A percentile compares a stretch with the other conserved stretches of the same genome.
phyloP scores from a whole-genome alignment of 108 stramenopile species.

The Poteriospumella lacustris region DNA sequence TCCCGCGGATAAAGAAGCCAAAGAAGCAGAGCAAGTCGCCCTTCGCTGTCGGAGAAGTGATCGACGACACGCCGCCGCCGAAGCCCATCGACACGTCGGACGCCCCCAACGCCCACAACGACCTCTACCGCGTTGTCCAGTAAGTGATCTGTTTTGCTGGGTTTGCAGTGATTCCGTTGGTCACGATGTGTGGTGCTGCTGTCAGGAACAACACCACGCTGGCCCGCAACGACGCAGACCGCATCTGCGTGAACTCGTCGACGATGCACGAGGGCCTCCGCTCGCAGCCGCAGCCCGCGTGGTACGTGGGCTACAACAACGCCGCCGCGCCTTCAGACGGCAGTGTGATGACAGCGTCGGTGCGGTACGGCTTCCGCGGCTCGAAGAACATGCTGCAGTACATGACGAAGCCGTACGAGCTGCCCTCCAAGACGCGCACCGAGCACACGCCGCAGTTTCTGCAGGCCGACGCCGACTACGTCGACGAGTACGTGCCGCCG shows the following conservation, averaged over 20 bases:
- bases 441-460: constrained; percentile 13
- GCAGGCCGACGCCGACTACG: background rate
- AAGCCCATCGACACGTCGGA: background rate
- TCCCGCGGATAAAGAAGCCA: background rate
- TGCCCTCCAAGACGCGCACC: background rate
- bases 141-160: background rate
- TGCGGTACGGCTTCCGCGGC: constrained; percentile 19
- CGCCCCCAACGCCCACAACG: background rate
- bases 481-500: constrained; percentile 19
- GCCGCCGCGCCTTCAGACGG: background rate
- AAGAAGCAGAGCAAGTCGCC: background rate
- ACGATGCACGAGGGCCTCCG: constrained; percentile 18
- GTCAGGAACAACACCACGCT: background rate
- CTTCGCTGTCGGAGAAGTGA: background rate
- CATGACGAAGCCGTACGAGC: background rate
- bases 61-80: background rate
- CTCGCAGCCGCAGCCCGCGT: background rate
- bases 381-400: background rate
- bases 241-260: background rate
- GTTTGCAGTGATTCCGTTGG: background rate
- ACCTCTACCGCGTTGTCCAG: background rate
- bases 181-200: background rate
- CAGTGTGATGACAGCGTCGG: background rate
- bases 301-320: constrained; percentile 23
- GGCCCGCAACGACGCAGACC: constrained; percentile 3